Evolutionary conservation across 805 yeast genomes (phyloP).

Genomic region (Lachancea cidri): DNA sequence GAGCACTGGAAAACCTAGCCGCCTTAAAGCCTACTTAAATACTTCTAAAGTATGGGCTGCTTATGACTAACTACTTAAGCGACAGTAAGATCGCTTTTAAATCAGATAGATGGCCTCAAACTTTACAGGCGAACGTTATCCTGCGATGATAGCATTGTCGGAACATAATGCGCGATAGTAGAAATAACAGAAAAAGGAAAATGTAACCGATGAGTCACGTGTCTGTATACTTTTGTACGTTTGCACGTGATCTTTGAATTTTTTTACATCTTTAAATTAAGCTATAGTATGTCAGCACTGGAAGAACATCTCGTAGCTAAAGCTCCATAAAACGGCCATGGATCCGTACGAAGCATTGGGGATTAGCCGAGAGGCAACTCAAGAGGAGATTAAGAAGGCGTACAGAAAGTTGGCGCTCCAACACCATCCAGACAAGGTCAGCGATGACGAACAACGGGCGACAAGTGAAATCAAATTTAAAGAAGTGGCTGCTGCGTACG

Average conservation of each 20-base stretch:
- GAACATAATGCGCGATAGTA: background rate
- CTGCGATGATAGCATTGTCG: background rate
- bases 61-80: background rate
- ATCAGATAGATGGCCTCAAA: background rate
- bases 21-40: too few relatives aligned
- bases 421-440: constrained; percentile 86
- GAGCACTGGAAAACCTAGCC: background rate
- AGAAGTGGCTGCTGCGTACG: constrained; percentile 82
- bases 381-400: constrained; percentile 73
- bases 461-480: constrained; percentile 77
- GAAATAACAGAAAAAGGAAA: too few relatives aligned
- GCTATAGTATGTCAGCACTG: too few relatives aligned
- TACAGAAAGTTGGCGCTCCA: constrained; percentile 77
- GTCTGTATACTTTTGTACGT: too few relatives aligned
- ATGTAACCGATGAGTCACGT: too few relatives aligned
- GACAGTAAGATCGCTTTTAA: background rate
- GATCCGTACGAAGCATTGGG: constrained; percentile 61
- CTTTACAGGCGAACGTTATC: background rate
- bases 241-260: background rate
- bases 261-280: too few relatives aligned
- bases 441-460: constrained; percentile 55
- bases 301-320: too few relatives aligned
- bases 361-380: constrained; percentile 57
- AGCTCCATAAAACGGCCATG: too few relatives aligned
- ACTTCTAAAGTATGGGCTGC: too few relatives aligned